These are phyloP conservation scores for Entelexis sorbosivorans DNA, from an alignment of 1,139 yeast species.

Conservation along the genomic window DNA sequence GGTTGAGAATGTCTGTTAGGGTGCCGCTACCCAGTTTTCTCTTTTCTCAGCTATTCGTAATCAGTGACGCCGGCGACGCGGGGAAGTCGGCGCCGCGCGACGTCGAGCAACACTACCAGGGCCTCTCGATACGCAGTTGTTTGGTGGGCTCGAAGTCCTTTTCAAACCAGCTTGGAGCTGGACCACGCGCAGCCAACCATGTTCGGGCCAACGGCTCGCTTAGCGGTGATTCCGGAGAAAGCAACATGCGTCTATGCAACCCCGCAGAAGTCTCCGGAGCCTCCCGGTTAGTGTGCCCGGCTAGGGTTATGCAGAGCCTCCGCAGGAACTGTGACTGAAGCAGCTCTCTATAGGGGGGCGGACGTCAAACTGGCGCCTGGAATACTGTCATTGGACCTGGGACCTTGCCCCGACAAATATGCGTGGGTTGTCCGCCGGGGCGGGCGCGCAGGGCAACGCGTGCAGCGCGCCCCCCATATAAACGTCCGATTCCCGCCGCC, in stretches of 20 bases:
- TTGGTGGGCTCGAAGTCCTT: too few species aligned
- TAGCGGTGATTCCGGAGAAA: not conserved
- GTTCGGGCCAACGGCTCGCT: not conserved
- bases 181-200: not conserved
- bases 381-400: not conserved
- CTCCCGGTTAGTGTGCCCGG: not conserved
- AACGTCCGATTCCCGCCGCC: not conserved
- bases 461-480: not conserved
- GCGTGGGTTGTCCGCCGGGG: too few species aligned
- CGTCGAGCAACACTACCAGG: too few species aligned
- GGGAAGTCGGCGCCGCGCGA: not conserved
- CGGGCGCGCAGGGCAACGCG: not conserved
- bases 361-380: not conserved
- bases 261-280: conserved; percentile 1
- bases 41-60: too few species aligned
- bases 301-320: not conserved
- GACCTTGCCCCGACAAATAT: not conserved
- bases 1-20: not conserved
- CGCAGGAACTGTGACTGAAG: not conserved
- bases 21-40: not conserved
- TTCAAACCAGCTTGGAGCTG: too few species aligned
- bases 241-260: not conserved
- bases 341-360: not conserved
- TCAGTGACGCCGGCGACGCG: not conserved
- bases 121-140: too few species aligned